phyloP scores from a whole-genome alignment of 495 filamentous ascomycete species.

The Aspergillus leporis region DNA sequence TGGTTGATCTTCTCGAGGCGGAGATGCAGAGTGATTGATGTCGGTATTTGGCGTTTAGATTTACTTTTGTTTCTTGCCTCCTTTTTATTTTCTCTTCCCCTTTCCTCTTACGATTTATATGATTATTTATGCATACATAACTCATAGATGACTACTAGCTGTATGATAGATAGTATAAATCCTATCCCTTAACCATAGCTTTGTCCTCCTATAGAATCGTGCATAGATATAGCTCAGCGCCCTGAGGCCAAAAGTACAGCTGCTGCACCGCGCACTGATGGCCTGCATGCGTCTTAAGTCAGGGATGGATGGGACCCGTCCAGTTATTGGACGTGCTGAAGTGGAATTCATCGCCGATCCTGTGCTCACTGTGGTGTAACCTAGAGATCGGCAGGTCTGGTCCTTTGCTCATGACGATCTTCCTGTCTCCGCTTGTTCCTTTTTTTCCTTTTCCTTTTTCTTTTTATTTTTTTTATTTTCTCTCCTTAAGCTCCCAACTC shows the following conservation, averaged over 20 bases:
- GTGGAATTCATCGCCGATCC: not conserved
- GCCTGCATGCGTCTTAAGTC: not conserved
- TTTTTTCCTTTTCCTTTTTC: not conserved
- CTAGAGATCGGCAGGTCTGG: constrained; percentile 5
- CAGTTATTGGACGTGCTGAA: not conserved
- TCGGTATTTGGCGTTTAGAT: not conserved
- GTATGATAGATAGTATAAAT: not conserved
- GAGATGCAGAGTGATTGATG: not conserved
- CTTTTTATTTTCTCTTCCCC: constrained; percentile 7
- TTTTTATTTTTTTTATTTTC: constrained; percentile 5
- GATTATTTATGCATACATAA: constrained; percentile 4
- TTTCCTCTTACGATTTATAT: constrained; percentile 3
- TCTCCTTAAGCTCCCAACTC: not conserved
- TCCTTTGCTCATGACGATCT: constrained; percentile 2
- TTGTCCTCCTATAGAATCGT: not conserved
- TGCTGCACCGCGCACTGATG: not conserved
- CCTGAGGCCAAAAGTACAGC: not conserved
- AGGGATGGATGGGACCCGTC: not conserved
- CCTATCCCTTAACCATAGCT: not conserved
- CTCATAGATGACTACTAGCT: not conserved
- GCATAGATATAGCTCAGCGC: not conserved
- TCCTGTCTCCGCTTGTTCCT: not conserved
- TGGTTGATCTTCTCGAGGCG: not conserved
- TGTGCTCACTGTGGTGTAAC: not conserved
- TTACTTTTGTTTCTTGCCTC: not conserved